These are phyloP conservation scores for Backusella luteola DNA, from an alignment of 192 early-diverging fungal species.

Conservation along the genomic window DNA sequence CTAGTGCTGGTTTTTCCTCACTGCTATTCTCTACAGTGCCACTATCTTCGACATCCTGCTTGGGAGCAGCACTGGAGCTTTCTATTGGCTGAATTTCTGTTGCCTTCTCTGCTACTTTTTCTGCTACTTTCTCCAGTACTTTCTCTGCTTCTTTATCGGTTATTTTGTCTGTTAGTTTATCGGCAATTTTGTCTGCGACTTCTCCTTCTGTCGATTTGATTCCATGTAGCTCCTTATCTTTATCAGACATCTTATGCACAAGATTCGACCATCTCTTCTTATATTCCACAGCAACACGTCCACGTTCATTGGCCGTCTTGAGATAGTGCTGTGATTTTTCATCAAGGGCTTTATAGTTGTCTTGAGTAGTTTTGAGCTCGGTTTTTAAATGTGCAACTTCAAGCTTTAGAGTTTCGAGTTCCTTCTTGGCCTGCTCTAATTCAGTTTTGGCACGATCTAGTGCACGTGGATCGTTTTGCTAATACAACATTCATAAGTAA, in stretches of 20 bases:
- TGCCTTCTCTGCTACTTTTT: neutral
- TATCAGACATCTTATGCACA: neutral
- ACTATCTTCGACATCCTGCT: neutral
- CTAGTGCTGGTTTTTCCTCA: neutral
- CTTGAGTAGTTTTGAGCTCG: neutral
- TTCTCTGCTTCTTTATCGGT: too few relatives aligned
- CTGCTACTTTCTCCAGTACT: neutral
- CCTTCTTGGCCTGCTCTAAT: neutral
- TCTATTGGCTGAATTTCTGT: neutral
- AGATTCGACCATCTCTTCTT: neutral
- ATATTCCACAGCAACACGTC: neutral
- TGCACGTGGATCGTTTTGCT: neutral
- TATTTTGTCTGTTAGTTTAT: neutral
- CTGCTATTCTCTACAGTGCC: neutral
- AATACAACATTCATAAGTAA: neutral
- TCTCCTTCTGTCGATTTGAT: neutral
- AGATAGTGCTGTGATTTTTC: neutral
- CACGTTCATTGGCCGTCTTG: neutral
- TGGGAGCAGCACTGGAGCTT: neutral
- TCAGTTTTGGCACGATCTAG: neutral
- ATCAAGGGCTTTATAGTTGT: neutral
- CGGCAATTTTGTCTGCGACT: neutral
- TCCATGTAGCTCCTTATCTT: neutral
- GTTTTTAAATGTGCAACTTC: neutral
- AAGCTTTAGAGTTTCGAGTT: too few relatives aligned